These are phyloP conservation scores for Primulina tabacum DNA, from an alignment of 257 asterid genomes.

Conservation along the genomic window DNA sequence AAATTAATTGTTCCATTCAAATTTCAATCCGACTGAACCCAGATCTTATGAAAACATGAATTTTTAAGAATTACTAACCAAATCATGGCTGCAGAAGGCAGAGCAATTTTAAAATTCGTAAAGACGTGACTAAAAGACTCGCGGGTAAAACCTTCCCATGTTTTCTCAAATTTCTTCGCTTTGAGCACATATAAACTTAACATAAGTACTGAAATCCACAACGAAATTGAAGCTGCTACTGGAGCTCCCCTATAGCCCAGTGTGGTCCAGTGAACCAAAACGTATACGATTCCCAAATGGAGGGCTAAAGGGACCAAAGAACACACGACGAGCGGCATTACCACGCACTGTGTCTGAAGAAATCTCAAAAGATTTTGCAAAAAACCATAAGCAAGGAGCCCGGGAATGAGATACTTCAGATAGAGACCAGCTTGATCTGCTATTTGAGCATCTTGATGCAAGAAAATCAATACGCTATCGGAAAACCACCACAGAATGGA, in stretches of 20 bases:
- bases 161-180: constrained; percentile 34
- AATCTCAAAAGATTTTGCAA: constrained; percentile 63
- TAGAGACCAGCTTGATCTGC: constrained; percentile 54
- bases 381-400: constrained; percentile 59
- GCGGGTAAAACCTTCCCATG: constrained; percentile 53
- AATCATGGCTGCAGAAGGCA: constrained; percentile 78
- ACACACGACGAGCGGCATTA: constrained; percentile 52
- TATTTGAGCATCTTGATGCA: constrained; percentile 62
- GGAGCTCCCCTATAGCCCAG: constrained; percentile 60
- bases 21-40: neutral
- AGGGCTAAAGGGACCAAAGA: constrained; percentile 44
- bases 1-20: neutral
- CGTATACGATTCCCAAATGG: constrained; percentile 55
- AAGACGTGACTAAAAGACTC: constrained; percentile 36
- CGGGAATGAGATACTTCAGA: constrained; percentile 61
- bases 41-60: neutral
- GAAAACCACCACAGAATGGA: constrained; percentile 68
- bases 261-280: constrained; percentile 41
- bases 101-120: constrained; percentile 44
- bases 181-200: constrained; percentile 39
- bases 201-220: constrained; percentile 56
- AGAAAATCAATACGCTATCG: constrained; percentile 33
- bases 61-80: constrained; percentile 41
- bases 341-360: constrained; percentile 63
- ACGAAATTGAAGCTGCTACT: constrained; percentile 55